Base-by-base conservation (phyloP, 2,329 filamentous ascomycete genomes). In the Cladosporium velox region DNA sequence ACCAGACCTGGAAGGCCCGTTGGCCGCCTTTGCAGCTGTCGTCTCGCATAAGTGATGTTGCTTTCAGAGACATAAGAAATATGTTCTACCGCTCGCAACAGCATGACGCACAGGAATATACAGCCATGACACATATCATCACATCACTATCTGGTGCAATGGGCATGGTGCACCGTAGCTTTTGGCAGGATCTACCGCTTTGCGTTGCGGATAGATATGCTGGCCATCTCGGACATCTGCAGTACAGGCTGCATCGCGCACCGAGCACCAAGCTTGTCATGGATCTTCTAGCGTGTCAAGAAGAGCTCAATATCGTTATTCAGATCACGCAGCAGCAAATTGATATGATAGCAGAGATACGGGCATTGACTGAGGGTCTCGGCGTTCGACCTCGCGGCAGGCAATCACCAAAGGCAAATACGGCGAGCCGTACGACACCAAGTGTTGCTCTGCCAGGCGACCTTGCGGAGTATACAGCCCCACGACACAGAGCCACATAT, bases 221-320 rank as follows among this genome's bases (percentile, higher is more conserved):
- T 15, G 79, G 78, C 51, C 78, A 80, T 66, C 72, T 81, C 3
- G 74, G 77, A 18, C 79, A 80, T 67, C 72, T 81, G 12, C 79
- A 81, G 69, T 81, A 80, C 65, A 74, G 79, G 8, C 72, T 81
- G 1, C 78, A 80, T 64, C 73, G 79, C 30, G 73, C 75, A 26
- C 79, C 79, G 2, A 80, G 76, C 44, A 80, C 79, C 7, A 80
- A 79, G 59, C 72, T 81, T 2, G 78, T 81, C 10, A 80, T 80
- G 78, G 79, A 81, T 66, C 74, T 81, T 3, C 74, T 81, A 1
- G 77, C 80, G 44, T 78, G 78, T 12, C 79, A 81, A 66, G 79
- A 81, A 71, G 79, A 81, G 65, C 71, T 81, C 2, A 80, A 80
- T 65, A 80, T 81, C 35, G 77, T 81, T 30, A 79, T 80, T n/a